Conservation (phyloP, 352 stramenopile genomes). For the Thalassiosira hispida region DNA sequence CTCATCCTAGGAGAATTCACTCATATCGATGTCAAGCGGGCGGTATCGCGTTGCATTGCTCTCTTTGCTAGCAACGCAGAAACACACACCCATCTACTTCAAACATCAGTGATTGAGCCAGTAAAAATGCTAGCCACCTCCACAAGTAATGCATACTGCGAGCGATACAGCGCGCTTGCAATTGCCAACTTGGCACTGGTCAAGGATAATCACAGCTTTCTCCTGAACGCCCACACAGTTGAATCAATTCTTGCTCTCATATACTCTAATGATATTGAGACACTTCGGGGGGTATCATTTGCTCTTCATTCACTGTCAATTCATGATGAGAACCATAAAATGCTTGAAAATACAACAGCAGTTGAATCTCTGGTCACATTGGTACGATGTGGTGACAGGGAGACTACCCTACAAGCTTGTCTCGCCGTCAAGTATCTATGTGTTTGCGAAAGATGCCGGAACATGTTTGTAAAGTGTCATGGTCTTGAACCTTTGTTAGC, state of each 20-base stretch:
- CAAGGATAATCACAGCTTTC: conserved; percentile 91
- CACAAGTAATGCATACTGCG: conserved; percentile 87
- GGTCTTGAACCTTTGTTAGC: conserved; percentile 90
- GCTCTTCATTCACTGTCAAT: conserved; percentile 91
- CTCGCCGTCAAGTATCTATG: conserved; percentile 92
- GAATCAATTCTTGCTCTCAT: conserved; percentile 90
- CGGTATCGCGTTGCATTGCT: conserved; percentile 91
- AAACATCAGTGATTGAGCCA: conserved; percentile 88
- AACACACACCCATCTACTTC: conserved; percentile 90
- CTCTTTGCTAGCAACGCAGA: conserved; percentile 92
- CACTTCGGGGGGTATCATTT: conserved; percentile 91
- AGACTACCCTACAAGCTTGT: conserved; percentile 91
- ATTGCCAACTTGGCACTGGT: conserved; percentile 94
- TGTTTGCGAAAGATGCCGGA: conserved; percentile 90
- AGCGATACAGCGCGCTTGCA: conserved; percentile 92
- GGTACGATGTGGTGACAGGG: conserved; percentile 90
- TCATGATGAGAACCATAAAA: conserved; percentile 90
- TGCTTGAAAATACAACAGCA: conserved; percentile 89
- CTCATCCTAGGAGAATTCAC: conserved; percentile 71
- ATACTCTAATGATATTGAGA: conserved; percentile 90
- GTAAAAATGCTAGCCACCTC: conserved; percentile 88
- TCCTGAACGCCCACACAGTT: conserved; percentile 92
- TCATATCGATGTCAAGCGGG: conserved; percentile 90
- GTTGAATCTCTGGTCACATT: conserved; percentile 89
- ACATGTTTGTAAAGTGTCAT: conserved; percentile 92